A percentile compares a stretch with the other conserved stretches of the same genome.
These are phyloP conservation scores for Penicillium fuscoglaucum DNA, from an alignment of 2,329 filamentous ascomycete species.

Conservation along the genomic window DNA sequence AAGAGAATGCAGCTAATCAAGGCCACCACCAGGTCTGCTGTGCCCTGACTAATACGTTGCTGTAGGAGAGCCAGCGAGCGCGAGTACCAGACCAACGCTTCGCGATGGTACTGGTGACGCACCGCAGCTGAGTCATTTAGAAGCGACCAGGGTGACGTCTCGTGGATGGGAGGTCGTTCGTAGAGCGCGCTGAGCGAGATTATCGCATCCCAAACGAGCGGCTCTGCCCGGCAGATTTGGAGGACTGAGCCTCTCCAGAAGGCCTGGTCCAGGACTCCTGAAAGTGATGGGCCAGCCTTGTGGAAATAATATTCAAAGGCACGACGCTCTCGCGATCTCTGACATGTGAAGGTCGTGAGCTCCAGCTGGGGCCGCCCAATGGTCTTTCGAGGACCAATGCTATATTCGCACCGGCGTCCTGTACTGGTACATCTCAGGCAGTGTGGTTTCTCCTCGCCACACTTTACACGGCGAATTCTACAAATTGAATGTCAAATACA, in stretches of 20 bases:
- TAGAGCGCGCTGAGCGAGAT: conserved; percentile 32
- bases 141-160: conserved; percentile 10
- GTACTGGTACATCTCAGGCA: conserved; percentile 21
- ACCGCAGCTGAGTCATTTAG: conserved; percentile 17
- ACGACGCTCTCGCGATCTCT: conserved; percentile 23
- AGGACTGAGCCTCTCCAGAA: conserved; percentile 32
- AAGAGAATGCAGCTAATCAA: conserved; percentile 23
- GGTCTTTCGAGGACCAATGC: background rate
- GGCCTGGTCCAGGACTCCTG: conserved; percentile 26
- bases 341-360: background rate
- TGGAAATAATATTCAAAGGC: conserved; percentile 34
- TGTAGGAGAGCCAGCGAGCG: conserved; percentile 20
- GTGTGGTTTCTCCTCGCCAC: conserved; percentile 21
- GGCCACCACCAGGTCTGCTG: conserved; percentile 15
- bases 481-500: background rate
- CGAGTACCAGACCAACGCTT: conserved; percentile 23
- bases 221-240: conserved; percentile 27
- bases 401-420: conserved; percentile 20
- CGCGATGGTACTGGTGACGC: conserved; percentile 11
- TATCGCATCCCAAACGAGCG: conserved; percentile 31
- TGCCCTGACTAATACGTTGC: conserved; percentile 17
- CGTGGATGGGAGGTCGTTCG: conserved; percentile 24
- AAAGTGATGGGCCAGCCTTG: conserved; percentile 23
- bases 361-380: background rate
- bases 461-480: conserved; percentile 19